Evolutionary conservation across 78 protist species (phyloP).

Genomic region (Dictyostelium purpureum): DNA sequence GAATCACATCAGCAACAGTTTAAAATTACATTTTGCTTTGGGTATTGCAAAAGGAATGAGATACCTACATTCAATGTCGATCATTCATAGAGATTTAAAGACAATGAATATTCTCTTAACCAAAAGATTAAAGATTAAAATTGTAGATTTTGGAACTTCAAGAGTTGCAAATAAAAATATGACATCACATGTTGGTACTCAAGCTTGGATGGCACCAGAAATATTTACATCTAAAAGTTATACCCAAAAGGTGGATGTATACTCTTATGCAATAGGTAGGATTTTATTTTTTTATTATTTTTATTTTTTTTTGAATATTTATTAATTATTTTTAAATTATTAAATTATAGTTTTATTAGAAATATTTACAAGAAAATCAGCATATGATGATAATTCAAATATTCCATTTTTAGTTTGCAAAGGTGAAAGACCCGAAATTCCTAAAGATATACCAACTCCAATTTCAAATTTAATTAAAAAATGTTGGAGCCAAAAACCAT

Average conservation of each 20-base stretch:
- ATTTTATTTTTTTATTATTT: not conserved
- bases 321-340: not conserved
- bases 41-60: constrained; percentile 74
- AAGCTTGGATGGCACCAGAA: constrained; percentile 85
- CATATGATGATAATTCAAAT: constrained; percentile 23
- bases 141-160: constrained; percentile 76
- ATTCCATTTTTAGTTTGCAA: constrained; percentile 24
- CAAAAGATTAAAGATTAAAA: constrained; percentile 40
- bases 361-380: constrained; percentile 68
- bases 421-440: constrained; percentile 72
- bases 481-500: constrained; percentile 57
- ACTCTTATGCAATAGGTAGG: constrained; percentile 66
- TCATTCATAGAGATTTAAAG: constrained; percentile 76
- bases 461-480: constrained; percentile 30
- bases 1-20: not conserved
- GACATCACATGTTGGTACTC: constrained; percentile 60
- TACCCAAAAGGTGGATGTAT: constrained; percentile 73
- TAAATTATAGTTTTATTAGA: constrained; percentile 25
- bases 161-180: constrained; percentile 47
- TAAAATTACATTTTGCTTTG: constrained; percentile 33
- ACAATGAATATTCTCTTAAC: constrained; percentile 64
- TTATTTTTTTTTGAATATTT: too few species aligned
- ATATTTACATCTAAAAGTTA: constrained; percentile 55
- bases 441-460: constrained; percentile 16
- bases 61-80: constrained; percentile 69